These are phyloP conservation scores for Polysphondylium violaceum DNA, from an alignment of 78 protist genomes.

Conservation along the genomic window DNA sequence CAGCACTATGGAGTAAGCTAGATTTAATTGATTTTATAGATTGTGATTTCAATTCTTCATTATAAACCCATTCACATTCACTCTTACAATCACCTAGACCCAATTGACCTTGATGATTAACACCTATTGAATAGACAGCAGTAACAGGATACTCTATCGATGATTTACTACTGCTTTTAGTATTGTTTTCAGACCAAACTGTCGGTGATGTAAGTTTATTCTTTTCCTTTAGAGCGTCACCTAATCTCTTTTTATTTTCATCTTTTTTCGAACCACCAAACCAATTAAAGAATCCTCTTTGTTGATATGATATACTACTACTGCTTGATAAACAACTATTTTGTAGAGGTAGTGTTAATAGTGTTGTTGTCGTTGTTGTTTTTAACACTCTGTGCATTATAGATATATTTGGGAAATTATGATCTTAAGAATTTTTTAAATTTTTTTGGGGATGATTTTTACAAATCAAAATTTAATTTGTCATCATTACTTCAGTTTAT, in stretches of 20 bases:
- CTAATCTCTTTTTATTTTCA: slow-evolving; percentile 7
- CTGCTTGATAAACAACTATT: too few relatives aligned
- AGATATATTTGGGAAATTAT: too few relatives aligned
- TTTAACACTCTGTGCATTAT: too few relatives aligned
- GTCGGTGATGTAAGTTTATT: neutral
- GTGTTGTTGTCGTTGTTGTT: too few relatives aligned
- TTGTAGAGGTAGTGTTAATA: too few relatives aligned
- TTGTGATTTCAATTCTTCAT: slow-evolving; percentile 16
- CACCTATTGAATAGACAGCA: slow-evolving; percentile 61
- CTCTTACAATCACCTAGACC: slow-evolving; percentile 53
- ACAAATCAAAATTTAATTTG: too few relatives aligned
- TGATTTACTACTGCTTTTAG: slow-evolving; percentile 1
- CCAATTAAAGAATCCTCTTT: neutral
- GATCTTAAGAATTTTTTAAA: too few relatives aligned
- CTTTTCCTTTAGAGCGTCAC: neutral
- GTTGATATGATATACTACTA: too few relatives aligned
- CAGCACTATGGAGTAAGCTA: slow-evolving; percentile 30
- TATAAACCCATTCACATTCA: slow-evolving; percentile 8
- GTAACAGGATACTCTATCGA: too few relatives aligned
- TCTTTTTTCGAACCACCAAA: slow-evolving; percentile 16
- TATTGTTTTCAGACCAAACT: neutral
- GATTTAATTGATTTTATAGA: slow-evolving; percentile 45
- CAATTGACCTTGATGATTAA: slow-evolving; percentile 63
- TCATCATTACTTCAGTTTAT: too few relatives aligned
- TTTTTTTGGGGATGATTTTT: too few relatives aligned